phyloP scores from a whole-genome alignment of 257 asterid genomes.

The Nicotiana noctiflora region DNA sequence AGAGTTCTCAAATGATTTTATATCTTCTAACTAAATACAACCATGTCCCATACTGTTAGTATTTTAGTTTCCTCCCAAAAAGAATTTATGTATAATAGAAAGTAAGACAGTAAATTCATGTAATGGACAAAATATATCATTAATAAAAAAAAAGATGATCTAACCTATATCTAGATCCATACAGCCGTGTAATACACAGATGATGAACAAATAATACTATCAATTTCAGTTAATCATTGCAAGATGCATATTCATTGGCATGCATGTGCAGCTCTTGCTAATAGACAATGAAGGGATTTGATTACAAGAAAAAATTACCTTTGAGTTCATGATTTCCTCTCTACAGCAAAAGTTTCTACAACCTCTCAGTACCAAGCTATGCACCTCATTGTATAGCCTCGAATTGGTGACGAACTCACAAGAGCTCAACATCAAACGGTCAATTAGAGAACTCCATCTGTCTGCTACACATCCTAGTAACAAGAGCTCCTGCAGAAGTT shows the following conservation, averaged over 20 bases:
- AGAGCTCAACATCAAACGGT: constrained; percentile 45
- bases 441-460: constrained; percentile 55
- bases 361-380: constrained; percentile 27
- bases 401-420: constrained; percentile 34
- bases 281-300: background rate
- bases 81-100: background rate
- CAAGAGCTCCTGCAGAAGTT: constrained; percentile 56
- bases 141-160: background rate
- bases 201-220: background rate
- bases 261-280: background rate
- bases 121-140: background rate
- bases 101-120: background rate
- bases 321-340: constrained; percentile 29
- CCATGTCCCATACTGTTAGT: background rate
- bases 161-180: background rate
- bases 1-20: background rate
- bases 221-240: background rate
- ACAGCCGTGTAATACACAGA: background rate
- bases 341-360: constrained; percentile 22
- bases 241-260: background rate
- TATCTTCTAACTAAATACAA: background rate
- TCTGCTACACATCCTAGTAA: constrained; percentile 51
- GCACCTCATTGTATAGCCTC: constrained; percentile 46
- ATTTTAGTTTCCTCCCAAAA: background rate
- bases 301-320: constrained; percentile 33